These are phyloP conservation scores for Myxozyma vanderwaltii DNA, from an alignment of 805 yeast genomes.

Conservation along the genomic window DNA sequence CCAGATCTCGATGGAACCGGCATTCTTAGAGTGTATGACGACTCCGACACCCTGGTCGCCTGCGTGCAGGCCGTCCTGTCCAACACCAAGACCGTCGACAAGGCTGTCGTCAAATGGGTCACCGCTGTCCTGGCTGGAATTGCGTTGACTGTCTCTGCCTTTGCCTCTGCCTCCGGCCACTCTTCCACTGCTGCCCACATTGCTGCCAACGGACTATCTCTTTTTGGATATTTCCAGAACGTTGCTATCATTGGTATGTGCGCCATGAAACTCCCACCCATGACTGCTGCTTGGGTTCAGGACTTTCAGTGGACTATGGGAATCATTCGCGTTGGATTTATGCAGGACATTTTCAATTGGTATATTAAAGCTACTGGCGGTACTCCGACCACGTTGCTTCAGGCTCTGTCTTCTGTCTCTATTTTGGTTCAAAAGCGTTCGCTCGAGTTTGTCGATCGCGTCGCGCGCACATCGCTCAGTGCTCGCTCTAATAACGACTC, in stretches of 20 bases:
- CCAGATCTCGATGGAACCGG: slow-evolving; percentile 96
- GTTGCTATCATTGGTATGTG: slow-evolving; percentile 91
- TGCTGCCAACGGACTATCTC: slow-evolving; percentile 91
- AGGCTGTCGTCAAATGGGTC: slow-evolving; percentile 92
- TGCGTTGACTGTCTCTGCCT: slow-evolving; percentile 85
- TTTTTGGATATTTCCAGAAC: slow-evolving; percentile 91
- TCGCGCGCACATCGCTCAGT: background rate
- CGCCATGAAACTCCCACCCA: slow-evolving; percentile 95
- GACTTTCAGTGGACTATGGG: slow-evolving; percentile 98
- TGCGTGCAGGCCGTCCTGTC: slow-evolving; percentile 87
- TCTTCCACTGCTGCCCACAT: slow-evolving; percentile 93
- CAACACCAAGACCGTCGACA: slow-evolving; percentile 92
- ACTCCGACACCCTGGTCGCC: slow-evolving; percentile 56
- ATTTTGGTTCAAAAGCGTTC: slow-evolving; percentile 74
- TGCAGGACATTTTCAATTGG: slow-evolving; percentile 81
- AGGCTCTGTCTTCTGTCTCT: slow-evolving; percentile 65
- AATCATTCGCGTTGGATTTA: slow-evolving; percentile 69
- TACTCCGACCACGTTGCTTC: slow-evolving; percentile 69
- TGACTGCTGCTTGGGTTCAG: slow-evolving; percentile 97
- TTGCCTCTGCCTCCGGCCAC: slow-evolving; percentile 84
- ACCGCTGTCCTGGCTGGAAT: slow-evolving; percentile 88
- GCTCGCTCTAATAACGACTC: slow-evolving; percentile 55
- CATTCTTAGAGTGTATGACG: slow-evolving; percentile 63
- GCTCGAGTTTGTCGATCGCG: slow-evolving; percentile 19
- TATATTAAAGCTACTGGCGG: slow-evolving; percentile 96